Evolutionary conservation across 768 basidiomycete genomes (phyloP).

Genomic region (Termitomyces sp.): DNA sequence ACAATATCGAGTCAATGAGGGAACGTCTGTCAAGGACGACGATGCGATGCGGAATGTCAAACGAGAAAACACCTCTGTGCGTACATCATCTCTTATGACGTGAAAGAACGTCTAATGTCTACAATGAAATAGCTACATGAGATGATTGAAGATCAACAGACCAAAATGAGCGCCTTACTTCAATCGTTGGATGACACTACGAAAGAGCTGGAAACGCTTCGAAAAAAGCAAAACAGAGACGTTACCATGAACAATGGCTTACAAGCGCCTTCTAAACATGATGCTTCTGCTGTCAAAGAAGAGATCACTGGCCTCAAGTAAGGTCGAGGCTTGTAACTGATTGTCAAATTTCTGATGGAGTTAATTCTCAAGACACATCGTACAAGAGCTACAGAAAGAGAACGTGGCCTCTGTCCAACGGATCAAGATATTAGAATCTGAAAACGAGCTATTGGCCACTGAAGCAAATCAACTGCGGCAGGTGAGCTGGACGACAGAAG

Average conservation of each 20-base stretch:
- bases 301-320: slow-evolving; percentile 86
- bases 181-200: slow-evolving; percentile 29
- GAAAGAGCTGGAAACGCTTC: slow-evolving; percentile 49
- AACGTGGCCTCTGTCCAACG: slow-evolving; percentile 55
- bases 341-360: neutral
- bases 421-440: slow-evolving; percentile 68
- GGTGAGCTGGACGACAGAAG: slow-evolving; percentile 28
- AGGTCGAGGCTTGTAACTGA: slow-evolving; percentile 8
- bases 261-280: slow-evolving; percentile 43
- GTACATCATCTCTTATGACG: neutral
- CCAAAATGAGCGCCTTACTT: slow-evolving; percentile 22
- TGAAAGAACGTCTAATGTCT: neutral
- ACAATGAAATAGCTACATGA: slow-evolving; percentile 20
- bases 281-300: slow-evolving; percentile 44
- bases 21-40: slow-evolving; percentile 11
- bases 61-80: slow-evolving; percentile 18
- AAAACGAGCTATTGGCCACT: slow-evolving; percentile 64
- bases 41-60: slow-evolving; percentile 7
- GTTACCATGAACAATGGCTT: slow-evolving; percentile 38
- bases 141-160: slow-evolving; percentile 22
- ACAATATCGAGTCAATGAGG: slow-evolving; percentile 26
- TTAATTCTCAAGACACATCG: slow-evolving; percentile 57
- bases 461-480: slow-evolving; percentile 73
- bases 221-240: slow-evolving; percentile 61
- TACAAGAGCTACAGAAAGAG: slow-evolving; percentile 86